Evolutionary conservation across 2,329 filamentous ascomycete species (phyloP).

Genomic region (Penicillium sp.): DNA sequence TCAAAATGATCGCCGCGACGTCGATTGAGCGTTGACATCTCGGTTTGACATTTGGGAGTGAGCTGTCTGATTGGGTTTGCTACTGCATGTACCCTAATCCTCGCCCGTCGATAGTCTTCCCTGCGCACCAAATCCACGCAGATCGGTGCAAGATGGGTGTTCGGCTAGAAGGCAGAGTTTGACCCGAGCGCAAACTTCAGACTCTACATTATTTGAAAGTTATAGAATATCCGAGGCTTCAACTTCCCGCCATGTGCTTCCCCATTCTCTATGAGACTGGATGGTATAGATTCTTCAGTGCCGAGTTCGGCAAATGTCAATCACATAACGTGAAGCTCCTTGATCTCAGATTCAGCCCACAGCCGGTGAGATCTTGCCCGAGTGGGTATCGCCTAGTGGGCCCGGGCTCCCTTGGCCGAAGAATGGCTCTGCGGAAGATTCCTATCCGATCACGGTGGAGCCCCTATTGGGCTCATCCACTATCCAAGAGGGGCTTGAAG

Average conservation of each 20-base stretch:
- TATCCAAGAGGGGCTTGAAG: background rate
- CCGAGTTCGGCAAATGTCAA: background rate
- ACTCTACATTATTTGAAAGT: background rate
- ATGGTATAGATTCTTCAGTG: background rate
- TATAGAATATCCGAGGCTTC: conserved; percentile 2
- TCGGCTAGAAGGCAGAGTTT: conserved; percentile 2
- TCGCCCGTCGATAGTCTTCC: background rate
- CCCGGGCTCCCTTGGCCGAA: background rate
- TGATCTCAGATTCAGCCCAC: background rate
- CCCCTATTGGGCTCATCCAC: background rate
- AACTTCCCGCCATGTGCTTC: background rate
- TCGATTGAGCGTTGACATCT: background rate
- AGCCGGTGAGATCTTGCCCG: no score
- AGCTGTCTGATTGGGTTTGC: background rate
- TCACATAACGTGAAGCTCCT: background rate
- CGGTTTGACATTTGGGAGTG: background rate
- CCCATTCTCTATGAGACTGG: no score
- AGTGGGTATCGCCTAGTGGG: background rate
- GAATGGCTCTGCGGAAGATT: background rate
- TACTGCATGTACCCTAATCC: background rate
- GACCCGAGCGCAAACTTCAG: background rate
- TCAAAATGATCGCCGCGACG: background rate
- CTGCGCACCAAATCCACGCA: background rate
- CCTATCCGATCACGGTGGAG: background rate
- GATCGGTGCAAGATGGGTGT: conserved; percentile 7